Percentiles rank a stretch among this genome's conserved stretches.
These are phyloP conservation scores for Fusarium equiseti DNA, from an alignment of 2,329 filamentous ascomycete species.

Conservation along the genomic window DNA sequence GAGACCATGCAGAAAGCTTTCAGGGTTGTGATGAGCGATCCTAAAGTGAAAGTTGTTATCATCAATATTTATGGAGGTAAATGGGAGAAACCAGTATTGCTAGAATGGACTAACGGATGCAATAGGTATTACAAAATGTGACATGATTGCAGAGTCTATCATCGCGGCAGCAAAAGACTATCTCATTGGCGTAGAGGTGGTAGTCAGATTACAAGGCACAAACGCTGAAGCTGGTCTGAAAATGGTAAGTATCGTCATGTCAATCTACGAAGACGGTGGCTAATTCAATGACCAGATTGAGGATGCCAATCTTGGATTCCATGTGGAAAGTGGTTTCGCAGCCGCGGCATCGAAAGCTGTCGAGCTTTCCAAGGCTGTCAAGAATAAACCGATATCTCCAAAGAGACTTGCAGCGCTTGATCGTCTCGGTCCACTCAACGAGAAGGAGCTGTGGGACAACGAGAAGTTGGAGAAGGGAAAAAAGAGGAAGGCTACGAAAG, in stretches of 20 bases:
- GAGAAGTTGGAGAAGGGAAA: not conserved
- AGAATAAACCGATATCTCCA: not conserved
- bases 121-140: conserved; percentile 61
- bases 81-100: accelerated
- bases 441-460: not conserved
- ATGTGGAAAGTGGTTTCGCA: conserved; percentile 57
- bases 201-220: conserved; percentile 62
- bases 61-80: conserved; percentile 67
- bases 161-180: conserved; percentile 55
- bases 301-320: conserved; percentile 52
- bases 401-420: not conserved
- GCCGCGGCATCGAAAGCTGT: conserved; percentile 52
- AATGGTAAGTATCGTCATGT: conserved; percentile 49
- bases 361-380: conserved; percentile 44
- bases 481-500: not conserved
- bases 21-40: conserved; percentile 77
- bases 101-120: not conserved
- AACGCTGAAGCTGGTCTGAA: conserved; percentile 57
- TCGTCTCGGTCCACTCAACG: not conserved
- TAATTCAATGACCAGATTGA: conserved; percentile 46
- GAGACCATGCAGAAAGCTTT: conserved; percentile 85
- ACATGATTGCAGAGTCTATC: conserved; percentile 65
- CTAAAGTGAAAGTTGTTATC: conserved; percentile 74
- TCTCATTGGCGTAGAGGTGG: conserved; percentile 25
- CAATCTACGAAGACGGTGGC: accelerated